Evolutionary conservation across 169 alveolate species (phyloP), one percentile per base, ranked within the genome.

Genomic region (Eimeria falciformis): DNA sequence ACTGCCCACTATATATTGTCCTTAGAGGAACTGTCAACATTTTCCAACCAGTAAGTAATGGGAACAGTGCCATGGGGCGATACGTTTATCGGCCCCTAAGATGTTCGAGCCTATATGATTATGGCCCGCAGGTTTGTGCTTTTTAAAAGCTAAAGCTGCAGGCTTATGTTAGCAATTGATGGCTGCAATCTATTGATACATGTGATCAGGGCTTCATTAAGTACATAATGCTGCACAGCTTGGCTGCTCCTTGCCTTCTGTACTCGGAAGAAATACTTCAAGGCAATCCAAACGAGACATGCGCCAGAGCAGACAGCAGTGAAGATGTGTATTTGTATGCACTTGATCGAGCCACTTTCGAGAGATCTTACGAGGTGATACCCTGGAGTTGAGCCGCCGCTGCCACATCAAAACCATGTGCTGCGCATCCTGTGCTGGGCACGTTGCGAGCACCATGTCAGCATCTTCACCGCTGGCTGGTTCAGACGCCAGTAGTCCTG

Each of bases 1-100:
- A 17, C n/a, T 90, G 93, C 68, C 93, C 93, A 5, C 77, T 90
- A 27, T 90, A 77, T 46, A 56, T 90, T 71, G 25, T 90, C 62
- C 37, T 78, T 11, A 58, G 40, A 23, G 93, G 93, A 23, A 58
- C 84, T 14, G 90, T 90, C 18, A 66, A 78, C 50, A 82, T 90
- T 9, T 45, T 90, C 25, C 56, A 45, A 46, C 93, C 93, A 56
- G 93, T 90, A 90, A 14, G 82, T 7, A 23, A 3, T n/a, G 9
- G 1, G 29, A 0, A 27, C 69, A 46, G n/a, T 27, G 47, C 87
- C n/a, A 21, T 53, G 29, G 25, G 4, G 40, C 2, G 40, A 33
- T 33, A 33, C 40, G 40, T 33, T 33, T 33, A 33, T 33, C 40
- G 40, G 40, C 40, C 40, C 40, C 40, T 1, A 33, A 33, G 40